Evolutionary conservation across 805 yeast genomes (phyloP), one percentile per base, ranked within the genome.

Genomic region (Hanseniaspora lachancei): DNA sequence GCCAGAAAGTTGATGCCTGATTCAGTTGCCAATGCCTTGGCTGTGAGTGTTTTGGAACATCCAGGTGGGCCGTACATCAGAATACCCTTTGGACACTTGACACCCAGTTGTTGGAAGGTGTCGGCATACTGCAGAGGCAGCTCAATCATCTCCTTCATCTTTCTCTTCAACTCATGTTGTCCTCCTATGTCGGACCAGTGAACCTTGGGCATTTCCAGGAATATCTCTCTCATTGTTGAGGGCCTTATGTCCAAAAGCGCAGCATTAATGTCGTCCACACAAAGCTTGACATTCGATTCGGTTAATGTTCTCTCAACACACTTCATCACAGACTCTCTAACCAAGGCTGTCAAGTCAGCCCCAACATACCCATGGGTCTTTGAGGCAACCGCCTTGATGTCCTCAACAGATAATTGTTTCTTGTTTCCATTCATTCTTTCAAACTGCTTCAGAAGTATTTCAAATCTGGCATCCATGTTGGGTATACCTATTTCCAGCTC

Each of bases 301-400:
- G 51, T 32, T 7, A 83, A 61, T 0, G 82, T 83, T 53, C 86
- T 70, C 53, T 81, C 79, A 18, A 93, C 85, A 1, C 95, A 82
- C 58, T 77, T 78, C 84, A 89, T 79, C 0, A 88, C 96, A 7
- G 95, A 78, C 64, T 93, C 98, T 50, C 97, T 74, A 58, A 89
- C 81, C 23, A 93, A 72, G 0, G 97, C 95, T 3, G 85, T 80
- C 49, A 93, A 69, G 70, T 93, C 99, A 0, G 97, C 96, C 48
- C 99, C 99, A 1, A 93, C 98, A 64, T 87, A 93, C 6, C 98
- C 98, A 68, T 93, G 98, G 0, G 97, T 89, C 63, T 80, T 83
- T 5, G 79, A 68, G 0, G 96, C 87, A 43, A 89, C 70, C 1
- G 62, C 62, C n/a, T 70, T 65, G n/a, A 89, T 76, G 0, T 73